Conservation (phyloP, 371 early-diverging fungal genomes). For the Entomophthora muscae region DNA sequence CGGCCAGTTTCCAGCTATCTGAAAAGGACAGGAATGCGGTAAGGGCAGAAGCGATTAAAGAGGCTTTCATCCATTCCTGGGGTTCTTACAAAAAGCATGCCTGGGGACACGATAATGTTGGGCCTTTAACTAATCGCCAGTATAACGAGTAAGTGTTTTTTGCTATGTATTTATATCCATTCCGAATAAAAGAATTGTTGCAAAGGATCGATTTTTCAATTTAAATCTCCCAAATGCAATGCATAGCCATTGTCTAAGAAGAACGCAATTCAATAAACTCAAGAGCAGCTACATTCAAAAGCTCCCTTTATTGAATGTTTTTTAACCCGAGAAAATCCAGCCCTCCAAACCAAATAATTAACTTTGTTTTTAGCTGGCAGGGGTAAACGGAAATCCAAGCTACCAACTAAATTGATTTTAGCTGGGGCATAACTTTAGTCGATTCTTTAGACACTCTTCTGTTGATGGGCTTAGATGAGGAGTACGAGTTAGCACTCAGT, state of each 20-base stretch:
- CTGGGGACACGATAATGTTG: constrained; percentile 30
- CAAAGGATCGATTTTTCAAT: too few species aligned
- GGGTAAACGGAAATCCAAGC: neutral
- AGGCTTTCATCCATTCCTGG: constrained; percentile 51
- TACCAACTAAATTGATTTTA: neutral
- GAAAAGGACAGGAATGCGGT: neutral
- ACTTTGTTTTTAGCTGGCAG: neutral
- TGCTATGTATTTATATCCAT: too few species aligned
- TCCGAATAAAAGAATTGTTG: too few species aligned
- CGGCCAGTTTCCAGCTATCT: neutral
- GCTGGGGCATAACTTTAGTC: constrained; percentile 53
- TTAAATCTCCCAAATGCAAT: too few species aligned
- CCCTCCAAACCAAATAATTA: neutral
- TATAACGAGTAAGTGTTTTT: neutral
- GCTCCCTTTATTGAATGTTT: too few species aligned
- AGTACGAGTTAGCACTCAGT: constrained; percentile 25
- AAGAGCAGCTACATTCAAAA: too few species aligned
- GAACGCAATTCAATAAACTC: too few species aligned
- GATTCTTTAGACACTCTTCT: constrained; percentile 70
- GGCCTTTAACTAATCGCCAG: constrained; percentile 16
- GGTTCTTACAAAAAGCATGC: constrained; percentile 42
- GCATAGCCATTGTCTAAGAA: too few species aligned
- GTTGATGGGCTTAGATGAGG: constrained; percentile 48
- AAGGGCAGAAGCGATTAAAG: constrained; percentile 14
- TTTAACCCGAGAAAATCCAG: too few species aligned